Evolutionary conservation across 768 basidiomycete species (phyloP).

Genomic region (Mycena sanguinolenta): DNA sequence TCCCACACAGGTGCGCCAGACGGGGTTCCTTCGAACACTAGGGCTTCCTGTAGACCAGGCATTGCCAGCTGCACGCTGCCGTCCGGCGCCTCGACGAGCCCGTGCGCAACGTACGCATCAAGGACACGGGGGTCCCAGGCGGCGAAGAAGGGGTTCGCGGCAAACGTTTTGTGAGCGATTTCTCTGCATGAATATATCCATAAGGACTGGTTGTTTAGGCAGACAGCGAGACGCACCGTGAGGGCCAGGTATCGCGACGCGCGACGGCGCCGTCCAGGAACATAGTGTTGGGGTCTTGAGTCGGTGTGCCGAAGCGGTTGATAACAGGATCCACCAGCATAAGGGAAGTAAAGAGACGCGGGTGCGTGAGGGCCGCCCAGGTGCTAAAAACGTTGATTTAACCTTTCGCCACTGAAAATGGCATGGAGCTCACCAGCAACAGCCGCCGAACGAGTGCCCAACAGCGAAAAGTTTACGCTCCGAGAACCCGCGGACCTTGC

Average conservation of each 20-base stretch:
- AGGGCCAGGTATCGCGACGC: constrained; percentile 75
- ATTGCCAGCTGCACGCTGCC: constrained; percentile 72
- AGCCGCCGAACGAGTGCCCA: constrained; percentile 91
- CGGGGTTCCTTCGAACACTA: constrained; percentile 66
- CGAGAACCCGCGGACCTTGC: constrained; percentile 62
- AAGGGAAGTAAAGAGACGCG: constrained; percentile 77
- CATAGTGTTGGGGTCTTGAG: constrained; percentile 26
- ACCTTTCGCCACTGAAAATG: background rate
- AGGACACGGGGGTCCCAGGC: constrained; percentile 79
- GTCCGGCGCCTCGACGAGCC: constrained; percentile 53
- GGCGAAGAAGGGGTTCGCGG: constrained; percentile 73
- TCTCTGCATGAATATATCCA: constrained; percentile 60
- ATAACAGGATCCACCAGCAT: constrained; percentile 88
- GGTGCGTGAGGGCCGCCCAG: constrained; percentile 74
- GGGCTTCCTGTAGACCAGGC: constrained; percentile 73
- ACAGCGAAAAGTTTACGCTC: constrained; percentile 72
- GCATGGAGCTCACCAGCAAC: constrained; percentile 70
- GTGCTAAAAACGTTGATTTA: constrained; percentile 51
- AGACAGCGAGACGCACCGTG: constrained; percentile 54
- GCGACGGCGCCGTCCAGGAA: constrained; percentile 62
- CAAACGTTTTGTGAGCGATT: constrained; percentile 67
- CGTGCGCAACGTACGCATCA: constrained; percentile 71
- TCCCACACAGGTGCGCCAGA: constrained; percentile 58
- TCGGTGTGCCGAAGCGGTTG: constrained; percentile 44
- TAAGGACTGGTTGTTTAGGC: background rate